Conservation (phyloP, 257 asterid species). For the Echium plantagineum region DNA sequence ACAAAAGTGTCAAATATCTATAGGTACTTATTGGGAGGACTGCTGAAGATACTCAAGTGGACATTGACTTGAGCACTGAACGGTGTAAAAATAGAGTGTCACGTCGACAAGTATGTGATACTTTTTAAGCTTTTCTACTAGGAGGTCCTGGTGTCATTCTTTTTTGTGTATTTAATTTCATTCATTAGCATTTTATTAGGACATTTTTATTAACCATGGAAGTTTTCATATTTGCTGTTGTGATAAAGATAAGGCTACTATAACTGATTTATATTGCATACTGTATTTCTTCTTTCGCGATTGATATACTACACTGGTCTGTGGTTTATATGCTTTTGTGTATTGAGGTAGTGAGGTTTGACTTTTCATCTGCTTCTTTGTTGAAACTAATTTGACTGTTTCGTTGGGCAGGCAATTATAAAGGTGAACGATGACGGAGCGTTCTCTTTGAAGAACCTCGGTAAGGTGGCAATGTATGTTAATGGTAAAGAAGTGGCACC, state of each 20-base stretch:
- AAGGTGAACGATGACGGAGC: conserved; percentile 39
- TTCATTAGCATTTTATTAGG: neutral
- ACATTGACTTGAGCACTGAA: conserved; percentile 72
- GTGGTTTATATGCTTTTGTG: neutral
- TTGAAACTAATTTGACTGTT: neutral
- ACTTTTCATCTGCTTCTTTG: neutral
- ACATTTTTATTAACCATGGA: neutral
- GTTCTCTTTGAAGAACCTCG: conserved; percentile 49
- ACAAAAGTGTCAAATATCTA: conserved; percentile 7
- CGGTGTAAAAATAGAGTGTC: conserved; percentile 48
- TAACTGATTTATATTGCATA: too few relatives aligned
- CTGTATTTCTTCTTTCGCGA: neutral
- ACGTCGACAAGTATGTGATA: conserved; percentile 54
- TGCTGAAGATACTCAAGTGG: conserved; percentile 51
- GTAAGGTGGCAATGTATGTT: conserved; percentile 29
- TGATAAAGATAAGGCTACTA: too few relatives aligned
- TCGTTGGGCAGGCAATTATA: conserved; percentile 35
- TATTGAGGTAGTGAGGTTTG: neutral
- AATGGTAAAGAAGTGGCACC: conserved; percentile 34
- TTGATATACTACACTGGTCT: neutral
- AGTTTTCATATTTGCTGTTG: neutral
- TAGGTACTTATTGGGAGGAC: conserved; percentile 76
- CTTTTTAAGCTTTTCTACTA: neutral
- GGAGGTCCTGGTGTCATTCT: neutral
- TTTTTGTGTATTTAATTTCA: neutral